A percentile compares a stretch with the other conserved stretches of the same genome.
phyloP scores from a whole-genome alignment of 2,329 filamentous ascomycete genomes.

The Aureobasidium namibiae region DNA sequence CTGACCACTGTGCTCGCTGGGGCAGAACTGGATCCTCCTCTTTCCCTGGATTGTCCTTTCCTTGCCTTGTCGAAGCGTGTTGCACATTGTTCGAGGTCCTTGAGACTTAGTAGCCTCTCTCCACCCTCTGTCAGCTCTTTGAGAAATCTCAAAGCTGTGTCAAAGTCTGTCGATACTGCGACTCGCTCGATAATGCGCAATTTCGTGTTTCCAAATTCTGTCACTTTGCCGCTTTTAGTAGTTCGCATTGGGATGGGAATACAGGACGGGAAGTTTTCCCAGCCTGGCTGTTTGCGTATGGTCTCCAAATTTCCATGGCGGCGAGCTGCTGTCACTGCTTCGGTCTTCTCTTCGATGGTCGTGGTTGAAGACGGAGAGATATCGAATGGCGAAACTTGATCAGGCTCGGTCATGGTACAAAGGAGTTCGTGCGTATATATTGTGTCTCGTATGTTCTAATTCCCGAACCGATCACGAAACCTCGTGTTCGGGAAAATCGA shows the following conservation, averaged over 20 bases:
- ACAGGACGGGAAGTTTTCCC: neutral
- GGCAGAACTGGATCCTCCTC: neutral
- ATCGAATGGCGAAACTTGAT: too few relatives aligned
- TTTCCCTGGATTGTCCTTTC: neutral
- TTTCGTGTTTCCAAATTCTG: slow-evolving; percentile 9
- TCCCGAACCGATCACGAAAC: neutral
- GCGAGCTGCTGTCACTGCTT: neutral
- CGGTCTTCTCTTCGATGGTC: neutral
- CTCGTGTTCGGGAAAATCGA: neutral
- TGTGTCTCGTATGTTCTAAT: neutral
- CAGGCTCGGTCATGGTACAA: neutral
- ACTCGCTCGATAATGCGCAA: slow-evolving; percentile 10
- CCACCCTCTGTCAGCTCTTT: neutral
- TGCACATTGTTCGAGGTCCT: slow-evolving; percentile 1
- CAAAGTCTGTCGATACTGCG: neutral
- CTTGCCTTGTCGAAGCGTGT: neutral
- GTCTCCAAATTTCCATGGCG: neutral
- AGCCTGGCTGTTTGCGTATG: neutral
- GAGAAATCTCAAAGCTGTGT: neutral
- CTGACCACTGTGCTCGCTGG: neutral
- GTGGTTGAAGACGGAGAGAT: neutral
- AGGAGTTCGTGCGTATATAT: neutral
- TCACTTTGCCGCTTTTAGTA: slow-evolving; percentile 8
- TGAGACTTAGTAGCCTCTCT: neutral
- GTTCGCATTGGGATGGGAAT: neutral